Evolutionary conservation across 495 filamentous ascomycete genomes (phyloP), one percentile per base, ranked within the genome.

Genomic region (Podospora pseudocomata): DNA sequence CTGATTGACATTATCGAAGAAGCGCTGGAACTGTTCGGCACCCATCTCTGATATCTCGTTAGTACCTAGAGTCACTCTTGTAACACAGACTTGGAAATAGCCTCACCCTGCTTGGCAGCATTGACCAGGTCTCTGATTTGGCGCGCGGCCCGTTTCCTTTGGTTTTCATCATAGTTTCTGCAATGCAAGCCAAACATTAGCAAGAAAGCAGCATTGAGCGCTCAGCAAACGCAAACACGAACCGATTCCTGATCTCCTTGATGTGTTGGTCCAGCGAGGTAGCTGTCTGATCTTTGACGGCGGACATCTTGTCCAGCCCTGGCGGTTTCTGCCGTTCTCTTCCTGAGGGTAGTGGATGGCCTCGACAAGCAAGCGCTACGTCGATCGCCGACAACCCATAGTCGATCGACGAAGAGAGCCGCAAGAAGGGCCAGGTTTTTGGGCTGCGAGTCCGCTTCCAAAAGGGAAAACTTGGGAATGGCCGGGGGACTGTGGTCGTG

Each of bases 1-100:
- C 70, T 86, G 83, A 73, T 91, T 93, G 68, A 96, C 89, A 16
- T 87, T 81, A 73, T 89, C 90, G 76, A 93, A 96, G 77, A 91
- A 94, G 62, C 88, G 81, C 49, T 86, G 81, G 75, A 97, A 97
- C 67, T 90, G 88, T 73, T 92, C 91, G 39, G 89, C 83, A 5
- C 86, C 84, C 74, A 92, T 87, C 74, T 97, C 93, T 96, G 68
- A 7, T 15, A 4, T 58, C 13, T 49, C 39, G 13, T 49, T 16
- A 49, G 39, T 11, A 49, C 39, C 39, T 13, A 49, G 13, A 49
- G 15, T 11, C 15, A 16, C 15, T 13, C 5, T 16, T 49, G 39
- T 13, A 11, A 49, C 15, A 6, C 39, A 49, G 9, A 11, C 39
- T 16, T 16, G 20, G 11, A 27, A 61, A 15, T 23, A 30, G 59